A percentile compares a stretch with the other conserved stretches of the same genome.
Conservation (phyloP, 352 stramenopile genomes). For the Phytophthora melonis region DNA sequence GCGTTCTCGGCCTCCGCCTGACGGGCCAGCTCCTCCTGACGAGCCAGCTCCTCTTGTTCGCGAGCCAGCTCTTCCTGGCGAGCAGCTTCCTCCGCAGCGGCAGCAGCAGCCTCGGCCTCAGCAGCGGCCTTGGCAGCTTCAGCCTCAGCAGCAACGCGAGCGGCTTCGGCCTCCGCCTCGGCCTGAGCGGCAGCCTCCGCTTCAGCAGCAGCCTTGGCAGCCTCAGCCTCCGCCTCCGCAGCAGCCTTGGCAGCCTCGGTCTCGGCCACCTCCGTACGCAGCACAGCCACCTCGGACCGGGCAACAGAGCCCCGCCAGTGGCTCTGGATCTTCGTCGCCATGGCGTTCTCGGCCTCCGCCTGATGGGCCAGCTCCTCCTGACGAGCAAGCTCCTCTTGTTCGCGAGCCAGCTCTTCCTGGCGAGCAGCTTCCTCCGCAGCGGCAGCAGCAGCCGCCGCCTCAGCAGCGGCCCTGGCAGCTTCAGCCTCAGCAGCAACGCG, state of each 20-base stretch:
- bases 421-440: constrained; percentile 6
- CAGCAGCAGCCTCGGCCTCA: not conserved
- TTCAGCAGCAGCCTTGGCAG: constrained; percentile 1
- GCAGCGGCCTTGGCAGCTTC: constrained; percentile 4
- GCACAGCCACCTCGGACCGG: constrained; percentile 9
- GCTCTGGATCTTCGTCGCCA: no score
- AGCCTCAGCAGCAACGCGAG: not conserved
- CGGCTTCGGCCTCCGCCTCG: constrained; percentile 8
- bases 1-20: not conserved
- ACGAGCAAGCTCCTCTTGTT: constrained; percentile 1
- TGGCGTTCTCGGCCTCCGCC: not conserved
- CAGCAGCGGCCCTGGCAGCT: not conserved
- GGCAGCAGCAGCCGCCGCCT: not conserved
- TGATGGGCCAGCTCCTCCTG: no score
- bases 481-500: constrained; percentile 1
- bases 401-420: constrained; percentile 17
- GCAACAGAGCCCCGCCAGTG: constrained; percentile 11
- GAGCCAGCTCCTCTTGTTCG: not conserved
- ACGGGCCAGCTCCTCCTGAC: not conserved
- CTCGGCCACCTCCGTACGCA: not conserved
- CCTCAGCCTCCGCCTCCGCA: not conserved
- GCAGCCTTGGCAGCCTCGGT: not conserved
- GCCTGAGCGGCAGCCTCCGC: not conserved
- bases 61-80: constrained; percentile 10
- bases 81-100: constrained; percentile 6